These are phyloP conservation scores for Eucalyptus shirleyi DNA, from an alignment of 345 rosid genomes.

Conservation along the genomic window DNA sequence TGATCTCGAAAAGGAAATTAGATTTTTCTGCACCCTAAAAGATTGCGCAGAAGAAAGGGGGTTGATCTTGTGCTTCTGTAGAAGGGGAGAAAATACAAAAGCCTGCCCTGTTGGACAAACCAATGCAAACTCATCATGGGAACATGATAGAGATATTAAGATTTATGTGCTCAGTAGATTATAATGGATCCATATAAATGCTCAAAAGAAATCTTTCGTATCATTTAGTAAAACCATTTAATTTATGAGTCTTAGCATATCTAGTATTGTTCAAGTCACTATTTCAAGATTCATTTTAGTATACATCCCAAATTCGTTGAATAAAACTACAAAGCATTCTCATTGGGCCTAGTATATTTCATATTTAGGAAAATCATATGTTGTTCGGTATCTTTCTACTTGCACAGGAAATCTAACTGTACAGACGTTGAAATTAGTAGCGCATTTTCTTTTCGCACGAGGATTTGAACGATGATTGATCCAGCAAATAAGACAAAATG, in stretches of 20 bases:
- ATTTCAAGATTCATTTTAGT: neutral
- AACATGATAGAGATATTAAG: neutral
- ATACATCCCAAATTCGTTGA: too few relatives aligned
- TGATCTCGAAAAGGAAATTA: neutral
- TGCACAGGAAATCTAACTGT: neutral
- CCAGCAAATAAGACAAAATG: neutral
- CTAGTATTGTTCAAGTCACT: neutral
- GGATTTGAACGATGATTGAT: neutral
- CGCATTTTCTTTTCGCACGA: neutral
- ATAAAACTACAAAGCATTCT: neutral
- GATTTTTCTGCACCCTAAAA: neutral
- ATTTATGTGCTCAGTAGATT: neutral
- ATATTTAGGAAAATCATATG: neutral
- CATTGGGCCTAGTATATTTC: fast-evolving
- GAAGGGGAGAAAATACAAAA: too few relatives aligned
- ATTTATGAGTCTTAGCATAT: neutral
- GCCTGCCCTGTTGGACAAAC: neutral
- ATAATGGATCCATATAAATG: neutral
- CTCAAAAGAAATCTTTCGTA: too few relatives aligned
- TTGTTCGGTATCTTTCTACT: neutral
- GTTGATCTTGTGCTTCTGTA: neutral
- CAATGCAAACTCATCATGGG: neutral
- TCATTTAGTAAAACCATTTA: too few relatives aligned
- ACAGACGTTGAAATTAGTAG: neutral
- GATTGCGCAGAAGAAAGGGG: neutral